Evolutionary conservation across 352 stramenopile genomes (phyloP).

Genomic region (Labyrinthula sp.): DNA sequence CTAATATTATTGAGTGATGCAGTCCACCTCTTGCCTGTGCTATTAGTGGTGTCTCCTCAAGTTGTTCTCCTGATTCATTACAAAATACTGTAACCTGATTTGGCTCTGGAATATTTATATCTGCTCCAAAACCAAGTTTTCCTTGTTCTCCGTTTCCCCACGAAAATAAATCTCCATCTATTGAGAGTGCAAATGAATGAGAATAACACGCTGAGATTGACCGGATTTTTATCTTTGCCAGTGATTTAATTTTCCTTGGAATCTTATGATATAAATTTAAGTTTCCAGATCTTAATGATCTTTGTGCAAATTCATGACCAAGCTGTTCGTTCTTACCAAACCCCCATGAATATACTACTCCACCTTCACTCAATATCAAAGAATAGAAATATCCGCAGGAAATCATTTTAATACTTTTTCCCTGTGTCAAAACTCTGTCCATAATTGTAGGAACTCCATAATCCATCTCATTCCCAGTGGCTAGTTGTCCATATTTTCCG

Average conservation of each 20-base stretch:
- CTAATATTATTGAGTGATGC: too few relatives aligned
- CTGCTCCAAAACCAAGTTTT: conserved; percentile 16
- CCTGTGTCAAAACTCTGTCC: conserved; percentile 15
- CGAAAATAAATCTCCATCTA: conserved; percentile 36
- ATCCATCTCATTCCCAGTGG: conserved; percentile 2
- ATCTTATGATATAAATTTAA: too few relatives aligned
- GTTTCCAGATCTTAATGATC: too few relatives aligned
- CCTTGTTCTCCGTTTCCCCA: conserved; percentile 21
- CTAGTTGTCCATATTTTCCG: conserved; percentile 10
- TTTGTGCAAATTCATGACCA: conserved; percentile 4
- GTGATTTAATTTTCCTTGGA: too few relatives aligned
- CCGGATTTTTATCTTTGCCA: too few relatives aligned
- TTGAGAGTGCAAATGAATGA: conserved; percentile 43
- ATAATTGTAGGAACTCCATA: background rate
- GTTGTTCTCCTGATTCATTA: conserved; percentile 6
- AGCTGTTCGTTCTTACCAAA: conserved; percentile 4
- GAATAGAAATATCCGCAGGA: conserved; percentile 17
- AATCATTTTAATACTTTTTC: background rate
- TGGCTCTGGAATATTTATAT: too few relatives aligned
- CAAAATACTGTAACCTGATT: too few relatives aligned
- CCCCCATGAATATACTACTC: conserved; percentile 16
- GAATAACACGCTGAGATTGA: too few relatives aligned
- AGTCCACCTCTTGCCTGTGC: too few relatives aligned
- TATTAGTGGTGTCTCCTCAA: too few relatives aligned
- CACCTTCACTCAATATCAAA: conserved; percentile 5